Percentiles rank a stretch among this genome's conserved stretches.
Conservation (phyloP, 176 grass and related monocot species). For the Oryza punctata region DNA sequence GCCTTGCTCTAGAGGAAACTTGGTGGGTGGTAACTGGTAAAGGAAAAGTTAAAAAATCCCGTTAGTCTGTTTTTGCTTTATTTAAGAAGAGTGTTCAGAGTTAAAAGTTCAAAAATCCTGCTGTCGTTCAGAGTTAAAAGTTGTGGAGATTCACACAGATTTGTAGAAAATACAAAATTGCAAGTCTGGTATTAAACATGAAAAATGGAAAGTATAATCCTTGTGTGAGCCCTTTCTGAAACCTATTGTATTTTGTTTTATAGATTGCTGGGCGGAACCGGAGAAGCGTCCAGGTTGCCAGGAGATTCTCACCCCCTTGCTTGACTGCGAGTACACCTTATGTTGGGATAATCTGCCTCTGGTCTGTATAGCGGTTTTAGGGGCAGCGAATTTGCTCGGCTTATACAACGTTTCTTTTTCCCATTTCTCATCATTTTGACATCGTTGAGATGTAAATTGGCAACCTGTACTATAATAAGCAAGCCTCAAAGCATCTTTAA, state of each 20-base stretch:
- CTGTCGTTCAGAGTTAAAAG: not conserved
- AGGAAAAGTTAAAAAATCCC: not conserved
- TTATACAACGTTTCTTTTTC: constrained; percentile 44
- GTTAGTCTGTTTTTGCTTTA: not conserved
- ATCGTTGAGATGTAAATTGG: constrained; percentile 68
- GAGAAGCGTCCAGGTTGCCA: constrained; percentile 82
- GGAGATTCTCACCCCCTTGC: constrained; percentile 92
- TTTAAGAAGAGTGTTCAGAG: no score
- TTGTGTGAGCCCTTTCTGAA: not conserved
- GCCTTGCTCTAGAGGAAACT: no score
- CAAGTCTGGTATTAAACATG: not conserved
- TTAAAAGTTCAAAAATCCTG: no score
- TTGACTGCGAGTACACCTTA: constrained; percentile 89
- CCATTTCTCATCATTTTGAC: constrained; percentile 35
- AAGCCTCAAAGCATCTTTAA: constrained; percentile 30
- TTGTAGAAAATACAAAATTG: not conserved
- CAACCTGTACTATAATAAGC: constrained; percentile 52
- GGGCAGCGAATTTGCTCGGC: constrained; percentile 26
- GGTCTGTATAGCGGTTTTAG: constrained; percentile 56
- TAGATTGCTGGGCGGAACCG: constrained; percentile 96
- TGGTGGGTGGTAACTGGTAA: no score
- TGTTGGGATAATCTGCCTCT: constrained; percentile 64
- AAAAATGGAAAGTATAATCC: not conserved
- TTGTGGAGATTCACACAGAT: not conserved
- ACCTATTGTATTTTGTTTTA: constrained; percentile 29